Base-by-base conservation (phyloP, 768 basidiomycete genomes). In the Boletus reticuloceps region DNA sequence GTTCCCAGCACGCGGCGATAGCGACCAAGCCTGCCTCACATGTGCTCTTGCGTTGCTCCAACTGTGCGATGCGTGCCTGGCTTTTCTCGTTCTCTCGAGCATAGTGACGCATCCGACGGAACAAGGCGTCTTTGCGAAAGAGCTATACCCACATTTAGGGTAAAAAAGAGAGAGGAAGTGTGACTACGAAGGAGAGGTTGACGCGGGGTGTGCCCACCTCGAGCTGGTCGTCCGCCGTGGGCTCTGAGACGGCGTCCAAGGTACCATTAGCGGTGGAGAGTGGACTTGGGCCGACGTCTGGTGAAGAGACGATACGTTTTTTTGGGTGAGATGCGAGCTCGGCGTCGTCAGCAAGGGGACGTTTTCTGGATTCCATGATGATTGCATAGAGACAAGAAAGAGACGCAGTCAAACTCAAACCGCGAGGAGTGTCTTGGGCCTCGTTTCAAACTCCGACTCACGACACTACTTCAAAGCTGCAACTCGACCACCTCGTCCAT, bases 41-140 rank as follows among this genome's bases (percentile, higher is more conserved):
- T 19, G 80, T 81, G 49, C 72, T 77, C 68, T 85, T 86, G 59
- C 83, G 79, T 55, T 76, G 77, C 67, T 91, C 87, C 31, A 93
- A 69, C 59, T 86, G 81, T 43, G 78, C 77, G 50, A 90, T 82
- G 52, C 81, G 80, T 62, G 73, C 68, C 64, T 82, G 78, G 57
- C 81, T 81, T 42, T 88, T 81, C 58, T 86, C 82, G 69, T 85
- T 76, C 74, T 91, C 85, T 57, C 88, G 81, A 52, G 84, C 82
- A 69, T 93, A 92, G 64, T 91, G 83, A 64, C 78, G 84, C 90
- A 94, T 92, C 55, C 89, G 78, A 39, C 91, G 80, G 70, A 84
- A 93, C 47, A 94, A 85, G 41, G 91, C 91, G 63, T 91, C 89
- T 70, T 94, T 93, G 58, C 88, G 83, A 69, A 91, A 93, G n/a